A percentile compares a stretch with the other conserved stretches of the same genome.
Evolutionary conservation across 345 rosid genomes (phyloP).

Genomic region (Eucalyptus cloeziana): DNA sequence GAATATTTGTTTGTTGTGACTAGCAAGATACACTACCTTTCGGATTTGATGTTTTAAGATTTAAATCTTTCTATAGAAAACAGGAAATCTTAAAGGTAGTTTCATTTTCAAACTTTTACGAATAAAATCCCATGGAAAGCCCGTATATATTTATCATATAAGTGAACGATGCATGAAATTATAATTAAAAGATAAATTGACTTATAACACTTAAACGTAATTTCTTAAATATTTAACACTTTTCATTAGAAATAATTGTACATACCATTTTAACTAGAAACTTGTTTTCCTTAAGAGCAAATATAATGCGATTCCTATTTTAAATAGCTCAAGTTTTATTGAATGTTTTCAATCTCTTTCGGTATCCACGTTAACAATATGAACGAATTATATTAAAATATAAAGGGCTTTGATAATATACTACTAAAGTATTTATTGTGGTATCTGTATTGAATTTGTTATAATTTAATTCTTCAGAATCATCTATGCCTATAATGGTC

Average conservation of each 20-base stretch:
- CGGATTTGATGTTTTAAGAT: neutral
- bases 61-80: neutral
- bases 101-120: too few relatives aligned
- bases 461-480: too few relatives aligned
- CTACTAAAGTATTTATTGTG: neutral
- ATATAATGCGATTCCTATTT: neutral
- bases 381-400: neutral
- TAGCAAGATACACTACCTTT: neutral
- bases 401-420: fast-evolving
- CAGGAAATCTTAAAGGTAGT: neutral
- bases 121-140: neutral
- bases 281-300: neutral
- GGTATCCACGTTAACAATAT: neutral
- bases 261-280: too few relatives aligned
- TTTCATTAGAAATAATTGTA: too few relatives aligned
- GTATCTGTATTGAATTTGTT: neutral
- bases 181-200: too few relatives aligned
- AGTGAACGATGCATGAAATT: neutral
- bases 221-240: too few relatives aligned
- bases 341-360: neutral
- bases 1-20: neutral
- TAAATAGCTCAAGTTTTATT: too few relatives aligned
- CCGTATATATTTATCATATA: too few relatives aligned
- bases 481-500: neutral
- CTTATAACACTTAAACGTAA: too few relatives aligned